Conservation (phyloP, 176 grass and related monocot species). For the Oryza meyeriana region DNA sequence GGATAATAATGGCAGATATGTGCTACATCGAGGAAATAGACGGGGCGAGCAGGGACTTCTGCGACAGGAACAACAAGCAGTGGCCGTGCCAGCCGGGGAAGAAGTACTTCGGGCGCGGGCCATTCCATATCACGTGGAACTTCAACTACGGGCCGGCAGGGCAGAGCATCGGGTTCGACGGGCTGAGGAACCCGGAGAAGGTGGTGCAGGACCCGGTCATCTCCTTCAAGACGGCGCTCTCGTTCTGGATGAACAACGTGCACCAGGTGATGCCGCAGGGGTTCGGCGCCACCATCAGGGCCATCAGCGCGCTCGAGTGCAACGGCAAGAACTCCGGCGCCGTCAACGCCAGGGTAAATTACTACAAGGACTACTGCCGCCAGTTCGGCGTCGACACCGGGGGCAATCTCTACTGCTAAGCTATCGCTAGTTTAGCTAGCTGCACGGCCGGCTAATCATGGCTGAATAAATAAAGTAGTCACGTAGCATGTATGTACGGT, state of each 20-base stretch:
- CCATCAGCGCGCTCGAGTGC: slow-evolving; percentile 55
- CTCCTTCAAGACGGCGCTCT: slow-evolving; percentile 69
- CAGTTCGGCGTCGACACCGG: slow-evolving; percentile 70
- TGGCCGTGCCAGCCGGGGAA: slow-evolving; percentile 50
- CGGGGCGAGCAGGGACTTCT: slow-evolving; percentile 42
- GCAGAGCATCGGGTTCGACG: slow-evolving; percentile 58
- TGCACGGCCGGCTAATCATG: not conserved
- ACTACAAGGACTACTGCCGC: slow-evolving; percentile 54
- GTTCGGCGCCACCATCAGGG: slow-evolving; percentile 54
- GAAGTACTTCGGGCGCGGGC: slow-evolving; percentile 66
- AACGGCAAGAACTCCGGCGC: slow-evolving; percentile 33
- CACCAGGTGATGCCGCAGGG: slow-evolving; percentile 46
- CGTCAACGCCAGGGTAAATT: slow-evolving; percentile 33
- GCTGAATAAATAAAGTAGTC: not conserved
- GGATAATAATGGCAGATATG: slow-evolving; percentile 31
- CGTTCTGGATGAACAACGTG: slow-evolving; percentile 77
- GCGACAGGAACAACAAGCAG: slow-evolving; percentile 17
- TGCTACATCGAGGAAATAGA: slow-evolving; percentile 88
- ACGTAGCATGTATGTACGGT: too few relatives aligned
- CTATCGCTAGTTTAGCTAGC: not conserved
- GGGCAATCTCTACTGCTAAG: slow-evolving; percentile 55
- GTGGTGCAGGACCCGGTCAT: slow-evolving; percentile 61
- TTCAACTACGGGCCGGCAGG: slow-evolving; percentile 86
- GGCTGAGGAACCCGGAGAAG: slow-evolving; percentile 45
- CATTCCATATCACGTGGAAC: slow-evolving; percentile 76